phyloP scores from a whole-genome alignment of 805 yeast species.

The Cyberlindnera xishuangbannaensis region DNA sequence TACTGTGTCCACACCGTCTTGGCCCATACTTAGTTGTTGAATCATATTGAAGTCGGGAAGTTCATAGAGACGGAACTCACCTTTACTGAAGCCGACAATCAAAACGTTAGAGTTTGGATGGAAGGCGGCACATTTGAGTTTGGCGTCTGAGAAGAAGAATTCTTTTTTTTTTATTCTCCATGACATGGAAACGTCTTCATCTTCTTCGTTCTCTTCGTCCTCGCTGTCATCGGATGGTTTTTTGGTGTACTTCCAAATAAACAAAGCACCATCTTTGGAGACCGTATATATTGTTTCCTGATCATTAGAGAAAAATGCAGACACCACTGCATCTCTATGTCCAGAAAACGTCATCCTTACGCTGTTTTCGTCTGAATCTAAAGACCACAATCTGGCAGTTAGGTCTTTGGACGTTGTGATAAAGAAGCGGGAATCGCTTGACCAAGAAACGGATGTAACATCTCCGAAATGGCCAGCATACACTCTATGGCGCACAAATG shows the following conservation, averaged over 20 bases:
- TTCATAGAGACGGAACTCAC: conserved; percentile 89
- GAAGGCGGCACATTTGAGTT: conserved; percentile 77
- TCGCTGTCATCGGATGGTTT: conserved; percentile 40
- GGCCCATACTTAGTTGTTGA: conserved; percentile 90
- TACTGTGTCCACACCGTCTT: conserved; percentile 79
- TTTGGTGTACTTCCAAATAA: conserved; percentile 82
- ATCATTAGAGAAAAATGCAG: conserved; percentile 79
- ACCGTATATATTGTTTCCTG: conserved; percentile 90
- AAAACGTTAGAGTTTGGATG: conserved; percentile 65
- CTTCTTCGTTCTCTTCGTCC: conserved; percentile 37
- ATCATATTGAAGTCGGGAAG: conserved; percentile 72
- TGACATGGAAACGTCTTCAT: conserved; percentile 39
- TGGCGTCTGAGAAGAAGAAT: conserved; percentile 62
- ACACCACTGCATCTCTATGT: conserved; percentile 82
- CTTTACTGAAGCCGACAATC: conserved; percentile 85
- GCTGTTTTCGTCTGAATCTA: conserved; percentile 58
- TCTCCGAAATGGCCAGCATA: conserved; percentile 92
- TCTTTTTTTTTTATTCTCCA: conserved; percentile 85
- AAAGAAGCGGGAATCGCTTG: conserved; percentile 82
- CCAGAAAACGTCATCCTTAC: conserved; percentile 89
- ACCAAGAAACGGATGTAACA: conserved; percentile 77
- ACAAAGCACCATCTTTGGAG: conserved; percentile 91
- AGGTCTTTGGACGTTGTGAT: conserved; percentile 85
- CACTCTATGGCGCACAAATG: conserved; percentile 83
- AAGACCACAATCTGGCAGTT: conserved; percentile 79